Conservation (phyloP, 495 filamentous ascomycete genomes). For the Neurospora sp. region DNA sequence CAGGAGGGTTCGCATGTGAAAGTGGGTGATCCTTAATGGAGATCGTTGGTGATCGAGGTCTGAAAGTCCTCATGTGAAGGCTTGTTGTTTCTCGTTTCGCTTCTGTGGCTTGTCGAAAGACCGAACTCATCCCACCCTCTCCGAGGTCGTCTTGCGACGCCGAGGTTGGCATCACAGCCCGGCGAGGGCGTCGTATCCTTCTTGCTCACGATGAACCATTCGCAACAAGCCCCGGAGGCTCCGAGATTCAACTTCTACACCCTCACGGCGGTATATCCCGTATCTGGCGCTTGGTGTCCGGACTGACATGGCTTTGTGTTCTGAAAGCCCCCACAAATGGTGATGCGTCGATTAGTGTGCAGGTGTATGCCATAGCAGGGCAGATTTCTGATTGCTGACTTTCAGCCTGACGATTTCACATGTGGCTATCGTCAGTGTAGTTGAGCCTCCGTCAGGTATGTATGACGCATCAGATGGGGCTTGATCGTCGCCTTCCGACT, state of each 20-base stretch:
- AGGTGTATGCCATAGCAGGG: neutral
- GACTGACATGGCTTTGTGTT: neutral
- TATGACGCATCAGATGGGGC: neutral
- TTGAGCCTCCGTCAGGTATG: neutral
- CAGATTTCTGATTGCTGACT: neutral
- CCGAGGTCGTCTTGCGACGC: neutral
- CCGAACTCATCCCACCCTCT: neutral
- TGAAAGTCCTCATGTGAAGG: neutral
- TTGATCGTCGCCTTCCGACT: neutral
- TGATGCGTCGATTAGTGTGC: neutral
- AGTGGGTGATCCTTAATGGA: neutral
- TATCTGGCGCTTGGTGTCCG: constrained; percentile 23
- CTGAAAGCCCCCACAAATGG: neutral
- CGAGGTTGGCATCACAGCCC: neutral
- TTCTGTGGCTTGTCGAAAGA: neutral
- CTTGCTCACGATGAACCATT: neutral
- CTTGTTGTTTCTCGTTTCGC: neutral
- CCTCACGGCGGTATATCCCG: constrained; percentile 33
- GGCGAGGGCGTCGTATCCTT: neutral
- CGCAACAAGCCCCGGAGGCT: constrained; percentile 3
- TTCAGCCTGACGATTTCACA: neutral
- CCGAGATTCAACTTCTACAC: constrained; percentile 49
- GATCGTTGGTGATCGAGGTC: neutral
- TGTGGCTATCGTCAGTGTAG: neutral
- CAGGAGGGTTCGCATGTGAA: neutral